Base-by-base conservation (phyloP, 2,329 filamentous ascomycete genomes). In the Stromatinia cepivora region DNA sequence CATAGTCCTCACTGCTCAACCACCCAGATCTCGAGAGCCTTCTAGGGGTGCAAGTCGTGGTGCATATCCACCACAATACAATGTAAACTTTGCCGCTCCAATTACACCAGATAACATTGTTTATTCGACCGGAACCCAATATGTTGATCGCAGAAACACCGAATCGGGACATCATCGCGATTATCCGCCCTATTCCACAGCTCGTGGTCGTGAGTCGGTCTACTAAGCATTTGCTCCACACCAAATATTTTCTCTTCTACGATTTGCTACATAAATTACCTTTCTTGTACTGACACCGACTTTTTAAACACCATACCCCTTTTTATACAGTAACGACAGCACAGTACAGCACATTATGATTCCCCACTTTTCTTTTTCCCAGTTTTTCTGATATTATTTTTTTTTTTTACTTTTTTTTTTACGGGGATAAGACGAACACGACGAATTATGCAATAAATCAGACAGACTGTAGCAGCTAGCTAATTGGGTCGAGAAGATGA, bases 11-110 rank as follows among this genome's bases (percentile, higher is more conserved):
- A 69, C 64, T 22, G 69, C 70, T 8, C 72, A 73, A 56, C 74
- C 73, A 22, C 70, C 70, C 45, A 71, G 70, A 68, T 13, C 73
- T 34, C 61, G 74, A 66, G 73, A 74, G 34, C 46, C 66, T 39
- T 66, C 68, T 67, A 70, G 70, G 53, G 56, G 46, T 46, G 52
- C 70, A 20, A 69, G 54, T 31, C 68, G 70, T 28, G 31, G 53
- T 22, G 34, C 5, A 36, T 62, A 67, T 52, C 46, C 46, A 34
- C 45, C 17, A 52, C 45, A 48, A 52, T 67, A 62, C 56, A 52
- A 31, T 58, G 34, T 66, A 15, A 50, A 50, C 20, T 66, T 58
- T 53, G 54, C 62, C 25, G 22, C 52, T 52, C 39, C 42, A 66
- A 66, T 66, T 9, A 52, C 28, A 31, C 53, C 53, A 13, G 62